Conservation (phyloP, 768 basidiomycete genomes). For the Calvatia gigantea region DNA sequence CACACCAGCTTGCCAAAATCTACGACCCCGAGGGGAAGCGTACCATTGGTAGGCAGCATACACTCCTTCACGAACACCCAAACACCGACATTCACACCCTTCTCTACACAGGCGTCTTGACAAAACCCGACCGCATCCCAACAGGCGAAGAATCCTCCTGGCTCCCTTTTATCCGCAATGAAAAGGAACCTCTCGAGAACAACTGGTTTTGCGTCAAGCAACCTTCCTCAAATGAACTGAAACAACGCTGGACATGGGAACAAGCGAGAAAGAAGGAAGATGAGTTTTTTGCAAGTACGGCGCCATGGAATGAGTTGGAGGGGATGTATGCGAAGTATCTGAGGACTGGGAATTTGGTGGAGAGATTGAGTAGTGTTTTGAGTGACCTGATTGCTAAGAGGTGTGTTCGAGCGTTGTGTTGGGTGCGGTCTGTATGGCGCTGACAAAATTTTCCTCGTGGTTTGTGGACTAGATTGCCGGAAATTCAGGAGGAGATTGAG, state of each 20-base stretch:
- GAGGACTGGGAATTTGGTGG: conserved; percentile 52
- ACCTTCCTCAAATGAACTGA: conserved; percentile 47
- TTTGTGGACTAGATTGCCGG: conserved; percentile 65
- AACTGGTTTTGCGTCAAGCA: conserved; percentile 63
- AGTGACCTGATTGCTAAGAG: conserved; percentile 61
- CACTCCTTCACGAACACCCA: not conserved
- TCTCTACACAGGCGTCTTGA: conserved; percentile 53
- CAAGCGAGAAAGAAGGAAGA: conserved; percentile 56
- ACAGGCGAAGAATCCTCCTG: conserved; percentile 51
- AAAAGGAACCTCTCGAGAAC: conserved; percentile 45
- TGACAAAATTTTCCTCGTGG: no score
- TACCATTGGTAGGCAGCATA: conserved; percentile 63
- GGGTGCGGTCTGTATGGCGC: conserved; percentile 49
- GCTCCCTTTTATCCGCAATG: conserved; percentile 55
- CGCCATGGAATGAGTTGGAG: conserved; percentile 57
- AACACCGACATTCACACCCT: not conserved
- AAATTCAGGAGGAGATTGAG: conserved; percentile 57
- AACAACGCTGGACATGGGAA: conserved; percentile 51
- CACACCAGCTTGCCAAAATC: conserved; percentile 58
- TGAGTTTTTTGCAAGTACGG: conserved; percentile 47
- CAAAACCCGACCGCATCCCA: conserved; percentile 69
- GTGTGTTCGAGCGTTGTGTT: conserved; percentile 31
- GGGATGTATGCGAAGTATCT: conserved; percentile 46
- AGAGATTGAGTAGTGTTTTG: conserved; percentile 54
- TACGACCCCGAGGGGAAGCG: conserved; percentile 61